A percentile compares a stretch with the other conserved stretches of the same genome.
phyloP scores from a whole-genome alignment of 352 stramenopile species.

The Phytophthora colocasiae region DNA sequence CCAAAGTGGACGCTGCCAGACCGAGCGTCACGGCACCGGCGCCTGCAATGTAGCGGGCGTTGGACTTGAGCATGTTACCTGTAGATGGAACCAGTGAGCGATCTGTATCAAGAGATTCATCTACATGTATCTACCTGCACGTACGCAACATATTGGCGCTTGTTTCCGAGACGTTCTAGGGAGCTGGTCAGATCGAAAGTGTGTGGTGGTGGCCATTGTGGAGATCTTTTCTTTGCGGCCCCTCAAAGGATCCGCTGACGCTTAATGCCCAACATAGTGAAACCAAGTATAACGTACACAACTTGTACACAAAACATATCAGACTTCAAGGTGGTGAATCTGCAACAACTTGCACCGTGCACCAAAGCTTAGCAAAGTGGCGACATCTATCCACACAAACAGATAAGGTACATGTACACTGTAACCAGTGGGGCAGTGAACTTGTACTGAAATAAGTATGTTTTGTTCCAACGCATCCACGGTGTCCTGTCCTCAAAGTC shows the following conservation, averaged over 20 bases:
- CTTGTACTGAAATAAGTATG: slow-evolving; percentile 49
- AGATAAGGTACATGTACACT: background rate
- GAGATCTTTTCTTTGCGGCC: too few species aligned
- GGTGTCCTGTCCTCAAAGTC: slow-evolving; percentile 23
- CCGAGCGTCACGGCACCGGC: slow-evolving; percentile 64
- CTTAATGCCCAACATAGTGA: slow-evolving; percentile 8
- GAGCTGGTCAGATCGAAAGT: slow-evolving; percentile 35
- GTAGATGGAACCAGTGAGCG: slow-evolving; percentile 4
- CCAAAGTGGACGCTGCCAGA: slow-evolving; percentile 55
- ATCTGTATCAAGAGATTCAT: background rate
- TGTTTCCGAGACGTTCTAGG: slow-evolving; percentile 9
- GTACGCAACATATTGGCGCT: slow-evolving; percentile 41
- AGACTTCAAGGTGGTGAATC: background rate
- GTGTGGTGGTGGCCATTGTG: background rate
- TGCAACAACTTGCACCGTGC: background rate
- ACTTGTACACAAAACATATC: slow-evolving; percentile 18
- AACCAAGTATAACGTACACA: slow-evolving; percentile 7
- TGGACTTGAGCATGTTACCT: slow-evolving; percentile 64
- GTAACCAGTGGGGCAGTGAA: slow-evolving; percentile 15
- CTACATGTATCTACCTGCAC: slow-evolving; percentile 7
- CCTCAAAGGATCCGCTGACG: slow-evolving; percentile 7
- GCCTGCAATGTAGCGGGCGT: slow-evolving; percentile 61
- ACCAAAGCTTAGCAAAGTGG: too few species aligned
- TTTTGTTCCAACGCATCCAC: slow-evolving; percentile 30
- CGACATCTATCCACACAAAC: background rate